A percentile compares a stretch with the other conserved stretches of the same genome.
Conservation (phyloP, 2,329 filamentous ascomycete genomes). For the Colletotrichum sp. region DNA sequence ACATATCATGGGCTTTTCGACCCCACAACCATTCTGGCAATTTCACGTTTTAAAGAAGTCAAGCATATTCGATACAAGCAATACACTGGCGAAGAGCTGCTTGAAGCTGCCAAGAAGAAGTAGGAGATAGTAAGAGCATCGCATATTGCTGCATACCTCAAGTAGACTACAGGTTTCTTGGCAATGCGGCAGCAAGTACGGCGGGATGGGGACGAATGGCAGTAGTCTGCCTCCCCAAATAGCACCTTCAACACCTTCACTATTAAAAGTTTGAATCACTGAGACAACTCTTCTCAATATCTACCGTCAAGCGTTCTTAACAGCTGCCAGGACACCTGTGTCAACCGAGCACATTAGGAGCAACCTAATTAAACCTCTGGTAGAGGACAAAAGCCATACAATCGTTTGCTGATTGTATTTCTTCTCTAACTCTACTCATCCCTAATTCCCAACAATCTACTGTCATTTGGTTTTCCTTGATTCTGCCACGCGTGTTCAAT, state of each 20-base stretch:
- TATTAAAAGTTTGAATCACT: fast-evolving
- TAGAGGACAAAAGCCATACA: background rate
- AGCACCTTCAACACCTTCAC: background rate
- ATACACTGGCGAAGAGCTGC: fast-evolving
- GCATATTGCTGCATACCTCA: background rate
- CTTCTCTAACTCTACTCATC: background rate
- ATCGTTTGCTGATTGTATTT: background rate
- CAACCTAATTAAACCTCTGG: background rate
- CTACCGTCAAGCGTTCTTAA: background rate
- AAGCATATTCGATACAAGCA: background rate
- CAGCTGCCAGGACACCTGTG: background rate
- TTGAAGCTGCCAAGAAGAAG: background rate
- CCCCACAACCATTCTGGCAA: background rate
- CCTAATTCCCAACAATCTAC: background rate
- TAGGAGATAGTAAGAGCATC: background rate
- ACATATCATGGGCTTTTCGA: background rate
- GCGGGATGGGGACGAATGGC: background rate
- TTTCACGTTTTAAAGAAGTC: background rate
- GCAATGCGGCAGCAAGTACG: background rate
- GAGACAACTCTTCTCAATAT: background rate
- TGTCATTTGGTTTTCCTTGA: background rate
- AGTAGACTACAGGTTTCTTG: background rate
- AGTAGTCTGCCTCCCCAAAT: background rate
- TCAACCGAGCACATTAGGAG: fast-evolving
- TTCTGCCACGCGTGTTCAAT: background rate